Evolutionary conservation across 306 rosid species (phyloP).

Genomic region (Vicia sativa): DNA sequence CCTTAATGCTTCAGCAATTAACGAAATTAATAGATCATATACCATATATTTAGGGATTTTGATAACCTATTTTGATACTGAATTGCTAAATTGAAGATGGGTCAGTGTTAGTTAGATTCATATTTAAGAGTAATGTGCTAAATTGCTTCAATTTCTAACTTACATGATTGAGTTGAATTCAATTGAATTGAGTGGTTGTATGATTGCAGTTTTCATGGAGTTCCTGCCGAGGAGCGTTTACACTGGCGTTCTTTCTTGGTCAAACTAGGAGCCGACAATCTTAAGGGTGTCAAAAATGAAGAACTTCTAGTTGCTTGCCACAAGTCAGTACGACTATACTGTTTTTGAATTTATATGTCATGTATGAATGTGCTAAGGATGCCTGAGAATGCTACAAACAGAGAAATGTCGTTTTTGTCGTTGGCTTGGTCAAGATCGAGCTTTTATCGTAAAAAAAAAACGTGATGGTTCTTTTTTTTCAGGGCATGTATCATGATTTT

Average conservation of each 20-base stretch:
- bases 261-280: slow-evolving; percentile 95
- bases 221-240: slow-evolving; percentile 87
- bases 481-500: too few relatives aligned
- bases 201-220: slow-evolving; percentile 84
- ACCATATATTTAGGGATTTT: not conserved
- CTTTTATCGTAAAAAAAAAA: too few relatives aligned
- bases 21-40: slow-evolving; percentile 22
- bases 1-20: slow-evolving; percentile 1
- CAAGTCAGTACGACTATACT: slow-evolving; percentile 68
- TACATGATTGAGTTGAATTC: not conserved
- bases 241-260: slow-evolving; percentile 98
- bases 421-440: too few relatives aligned
- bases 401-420: too few relatives aligned
- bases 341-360: not conserved
- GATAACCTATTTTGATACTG: slow-evolving; percentile 10
- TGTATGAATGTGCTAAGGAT: not conserved
- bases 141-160: not conserved
- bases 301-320: slow-evolving; percentile 95
- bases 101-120: not conserved
- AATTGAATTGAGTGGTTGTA: not conserved
- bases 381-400: too few relatives aligned
- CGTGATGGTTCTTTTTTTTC: too few relatives aligned
- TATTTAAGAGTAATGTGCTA: not conserved
- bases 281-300: slow-evolving; percentile 84
- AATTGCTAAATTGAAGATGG: not conserved